phyloP scores from a whole-genome alignment of 2,329 filamentous ascomycete genomes.

The Penicillium rolfsii region DNA sequence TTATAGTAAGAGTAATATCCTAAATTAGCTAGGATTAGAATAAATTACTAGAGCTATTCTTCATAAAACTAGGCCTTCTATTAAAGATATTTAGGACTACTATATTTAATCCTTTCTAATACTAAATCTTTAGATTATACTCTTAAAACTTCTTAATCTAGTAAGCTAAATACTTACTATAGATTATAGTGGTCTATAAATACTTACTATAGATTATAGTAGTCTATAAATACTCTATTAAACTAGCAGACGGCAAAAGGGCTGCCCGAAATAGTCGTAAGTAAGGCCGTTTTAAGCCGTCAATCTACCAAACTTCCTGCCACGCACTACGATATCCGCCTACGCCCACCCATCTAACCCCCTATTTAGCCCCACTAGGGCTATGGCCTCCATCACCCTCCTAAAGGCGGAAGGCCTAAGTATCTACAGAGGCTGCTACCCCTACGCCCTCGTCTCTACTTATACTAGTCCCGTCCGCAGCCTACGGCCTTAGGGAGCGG shows the following conservation, averaged over 20 bases:
- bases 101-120: too few species aligned
- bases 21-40: too few species aligned
- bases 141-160: too few species aligned
- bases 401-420: too few species aligned
- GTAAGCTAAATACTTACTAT: too few species aligned
- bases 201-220: neutral
- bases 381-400: too few species aligned
- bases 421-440: neutral
- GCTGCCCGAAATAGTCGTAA: constrained; percentile 18
- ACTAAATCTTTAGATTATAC: too few species aligned
- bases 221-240: neutral
- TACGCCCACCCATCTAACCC: neutral
- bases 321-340: constrained; percentile 6
- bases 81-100: too few species aligned
- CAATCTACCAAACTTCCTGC: constrained; percentile 12
- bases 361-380: neutral
- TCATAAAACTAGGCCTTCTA: too few species aligned
- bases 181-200: too few species aligned
- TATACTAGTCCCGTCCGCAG: neutral
- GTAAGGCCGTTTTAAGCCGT: constrained; percentile 18
- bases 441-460: neutral
- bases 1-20: too few species aligned
- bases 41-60: too few species aligned
- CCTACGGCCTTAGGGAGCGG: neutral
- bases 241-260: constrained; percentile 20